Evolutionary conservation across 176 grass and related monocot species (phyloP).

Genomic region (Oryza coarctata): DNA sequence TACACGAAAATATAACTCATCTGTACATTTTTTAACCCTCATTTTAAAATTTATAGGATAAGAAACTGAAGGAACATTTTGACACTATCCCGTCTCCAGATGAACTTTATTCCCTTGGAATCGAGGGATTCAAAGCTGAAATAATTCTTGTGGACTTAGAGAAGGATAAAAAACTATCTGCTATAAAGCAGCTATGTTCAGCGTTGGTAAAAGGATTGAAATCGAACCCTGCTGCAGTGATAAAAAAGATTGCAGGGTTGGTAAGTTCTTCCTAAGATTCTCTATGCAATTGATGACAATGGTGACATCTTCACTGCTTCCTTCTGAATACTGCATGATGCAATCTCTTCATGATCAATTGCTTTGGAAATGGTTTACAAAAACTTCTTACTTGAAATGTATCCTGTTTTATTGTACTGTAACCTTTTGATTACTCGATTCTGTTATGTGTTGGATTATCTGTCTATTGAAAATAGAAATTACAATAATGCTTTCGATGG

Average conservation of each 20-base stretch:
- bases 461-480: constrained; percentile 1
- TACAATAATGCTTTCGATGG: not conserved
- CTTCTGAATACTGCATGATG: not conserved
- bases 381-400: constrained; percentile 10
- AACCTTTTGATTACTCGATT: not conserved
- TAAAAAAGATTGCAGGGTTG: constrained; percentile 92
- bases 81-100: constrained; percentile 79
- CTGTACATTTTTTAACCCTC: not conserved
- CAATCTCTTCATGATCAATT: constrained; percentile 6
- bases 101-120: constrained; percentile 80
- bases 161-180: constrained; percentile 87
- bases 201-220: constrained; percentile 86
- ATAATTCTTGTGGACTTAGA: constrained; percentile 89
- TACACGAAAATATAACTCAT: constrained; percentile 21
- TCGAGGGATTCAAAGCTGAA: constrained; percentile 85
- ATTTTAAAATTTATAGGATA: constrained; percentile 69
- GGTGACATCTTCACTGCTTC: constrained; percentile 8
- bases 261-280: constrained; percentile 56
- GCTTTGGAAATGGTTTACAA: constrained; percentile 22
- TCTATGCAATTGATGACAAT: constrained; percentile 36
- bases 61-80: constrained; percentile 85
- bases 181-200: constrained; percentile 80
- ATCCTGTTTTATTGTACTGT: constrained; percentile 16
- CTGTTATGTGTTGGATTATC: not conserved
- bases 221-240: constrained; percentile 67